Evolutionary conservation across 2,329 filamentous ascomycete genomes (phyloP).

Genomic region (Microsporum ferrugineum): DNA sequence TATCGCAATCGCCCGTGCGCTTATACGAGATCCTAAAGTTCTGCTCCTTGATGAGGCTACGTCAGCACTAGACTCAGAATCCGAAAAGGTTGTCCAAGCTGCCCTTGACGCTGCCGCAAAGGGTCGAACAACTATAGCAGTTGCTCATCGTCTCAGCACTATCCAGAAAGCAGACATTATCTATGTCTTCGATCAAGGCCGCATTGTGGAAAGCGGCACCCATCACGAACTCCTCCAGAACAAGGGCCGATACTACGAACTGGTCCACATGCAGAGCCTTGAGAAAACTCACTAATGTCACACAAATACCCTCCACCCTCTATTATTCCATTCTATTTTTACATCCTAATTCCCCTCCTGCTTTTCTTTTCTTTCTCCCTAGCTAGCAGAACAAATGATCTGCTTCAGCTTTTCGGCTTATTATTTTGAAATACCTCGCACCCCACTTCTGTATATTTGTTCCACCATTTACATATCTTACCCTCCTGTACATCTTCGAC

Average conservation of each 20-base stretch:
- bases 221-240: constrained; percentile 61
- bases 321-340: not conserved
- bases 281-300: constrained; percentile 1
- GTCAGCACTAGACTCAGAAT: constrained; percentile 40
- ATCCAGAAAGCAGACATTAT: constrained; percentile 93
- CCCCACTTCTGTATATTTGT: not conserved
- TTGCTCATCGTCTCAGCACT: constrained; percentile 81
- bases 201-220: constrained; percentile 72
- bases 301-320: not conserved
- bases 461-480: not conserved
- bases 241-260: constrained; percentile 62
- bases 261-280: constrained; percentile 70
- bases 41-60: constrained; percentile 71
- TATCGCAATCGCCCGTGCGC: constrained; percentile 79
- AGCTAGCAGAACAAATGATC: not conserved
- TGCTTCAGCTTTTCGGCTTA: not conserved
- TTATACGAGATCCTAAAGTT: constrained; percentile 83
- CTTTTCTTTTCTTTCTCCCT: not conserved
- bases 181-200: constrained; percentile 88
- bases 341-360: not conserved
- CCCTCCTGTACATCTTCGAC: not conserved
- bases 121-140: constrained; percentile 82
- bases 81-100: constrained; percentile 48
- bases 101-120: constrained; percentile 72
- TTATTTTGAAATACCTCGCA: not conserved